These are phyloP conservation scores for Pichia sporocuriosa DNA, from an alignment of 805 yeast genomes.

Conservation along the genomic window DNA sequence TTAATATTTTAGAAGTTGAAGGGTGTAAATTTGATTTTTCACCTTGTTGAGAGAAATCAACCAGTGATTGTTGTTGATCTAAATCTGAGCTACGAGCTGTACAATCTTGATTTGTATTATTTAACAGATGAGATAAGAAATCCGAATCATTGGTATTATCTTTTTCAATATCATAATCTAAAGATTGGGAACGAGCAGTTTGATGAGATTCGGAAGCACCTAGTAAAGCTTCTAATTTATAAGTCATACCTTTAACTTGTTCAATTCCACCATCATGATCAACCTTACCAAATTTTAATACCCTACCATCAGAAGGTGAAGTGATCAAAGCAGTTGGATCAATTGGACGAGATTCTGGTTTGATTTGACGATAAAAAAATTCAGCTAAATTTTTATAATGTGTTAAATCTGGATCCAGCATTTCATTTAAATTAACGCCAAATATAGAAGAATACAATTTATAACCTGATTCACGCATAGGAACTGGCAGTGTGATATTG, in stretches of 20 bases:
- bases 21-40: conserved; percentile 45
- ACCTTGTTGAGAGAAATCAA: conserved; percentile 57
- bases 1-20: conserved; percentile 22
- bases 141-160: conserved; percentile 13
- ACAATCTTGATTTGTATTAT: conserved; percentile 13
- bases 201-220: conserved; percentile 46
- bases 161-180: conserved; percentile 1
- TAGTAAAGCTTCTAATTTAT: conserved; percentile 78
- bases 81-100: conserved; percentile 5
- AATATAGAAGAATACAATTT: conserved; percentile 69
- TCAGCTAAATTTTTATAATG: conserved; percentile 79
- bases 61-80: conserved; percentile 7
- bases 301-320: conserved; percentile 91
- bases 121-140: conserved; percentile 11
- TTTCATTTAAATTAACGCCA: conserved; percentile 86
- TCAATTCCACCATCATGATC: conserved; percentile 76
- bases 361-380: conserved; percentile 79
- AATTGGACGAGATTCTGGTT: conserved; percentile 74
- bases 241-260: conserved; percentile 95
- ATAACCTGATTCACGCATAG: conserved; percentile 82
- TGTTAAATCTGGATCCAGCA: conserved; percentile 72
- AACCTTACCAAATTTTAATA: conserved; percentile 75
- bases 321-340: conserved; percentile 58
- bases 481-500: conserved; percentile 72
- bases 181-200: conserved; percentile 37